Conservation (phyloP, 2,329 filamentous ascomycete species). For the Orbilia brochopaga region DNA sequence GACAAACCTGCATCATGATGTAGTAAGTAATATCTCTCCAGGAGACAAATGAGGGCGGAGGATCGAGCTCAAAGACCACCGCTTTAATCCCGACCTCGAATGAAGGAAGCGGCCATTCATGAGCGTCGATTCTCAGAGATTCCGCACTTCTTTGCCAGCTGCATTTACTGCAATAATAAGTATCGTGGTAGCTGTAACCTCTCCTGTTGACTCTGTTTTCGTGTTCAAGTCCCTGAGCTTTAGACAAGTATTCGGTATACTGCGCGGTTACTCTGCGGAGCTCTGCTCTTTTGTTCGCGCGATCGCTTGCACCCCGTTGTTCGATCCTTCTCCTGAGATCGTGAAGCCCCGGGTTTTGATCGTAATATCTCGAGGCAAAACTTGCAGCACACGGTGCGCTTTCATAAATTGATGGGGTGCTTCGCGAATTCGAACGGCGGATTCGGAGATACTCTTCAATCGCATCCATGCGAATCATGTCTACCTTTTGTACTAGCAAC, state of each 20-base stretch:
- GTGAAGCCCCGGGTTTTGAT: conserved; percentile 52
- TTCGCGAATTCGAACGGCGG: conserved; percentile 54
- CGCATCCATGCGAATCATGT: conserved; percentile 60
- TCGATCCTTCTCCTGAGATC: too few relatives aligned
- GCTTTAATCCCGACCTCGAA: conserved; percentile 11
- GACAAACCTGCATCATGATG: conserved; percentile 32
- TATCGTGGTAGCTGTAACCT: not conserved
- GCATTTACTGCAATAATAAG: conserved; percentile 57
- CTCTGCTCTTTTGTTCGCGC: conserved; percentile 57
- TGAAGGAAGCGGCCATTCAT: conserved; percentile 66
- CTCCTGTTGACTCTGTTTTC: not conserved
- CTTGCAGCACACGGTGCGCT: conserved; percentile 56
- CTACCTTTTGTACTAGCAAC: conserved; percentile 57
- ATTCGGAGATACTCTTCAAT: conserved; percentile 62
- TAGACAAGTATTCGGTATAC: conserved; percentile 52
- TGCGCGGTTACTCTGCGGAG: conserved; percentile 55
- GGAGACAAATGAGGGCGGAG: conserved; percentile 31
- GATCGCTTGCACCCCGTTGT: too few relatives aligned
- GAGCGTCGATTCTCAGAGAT: conserved; percentile 58
- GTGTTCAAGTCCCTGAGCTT: not conserved
- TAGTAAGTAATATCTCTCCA: conserved; percentile 49
- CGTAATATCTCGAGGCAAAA: conserved; percentile 63
- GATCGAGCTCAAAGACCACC: conserved; percentile 44
- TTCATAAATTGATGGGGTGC: conserved; percentile 58
- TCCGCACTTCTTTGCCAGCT: conserved; percentile 55